Conservation (phyloP, 495 filamentous ascomycete genomes). For the Evernia prunastri region DNA sequence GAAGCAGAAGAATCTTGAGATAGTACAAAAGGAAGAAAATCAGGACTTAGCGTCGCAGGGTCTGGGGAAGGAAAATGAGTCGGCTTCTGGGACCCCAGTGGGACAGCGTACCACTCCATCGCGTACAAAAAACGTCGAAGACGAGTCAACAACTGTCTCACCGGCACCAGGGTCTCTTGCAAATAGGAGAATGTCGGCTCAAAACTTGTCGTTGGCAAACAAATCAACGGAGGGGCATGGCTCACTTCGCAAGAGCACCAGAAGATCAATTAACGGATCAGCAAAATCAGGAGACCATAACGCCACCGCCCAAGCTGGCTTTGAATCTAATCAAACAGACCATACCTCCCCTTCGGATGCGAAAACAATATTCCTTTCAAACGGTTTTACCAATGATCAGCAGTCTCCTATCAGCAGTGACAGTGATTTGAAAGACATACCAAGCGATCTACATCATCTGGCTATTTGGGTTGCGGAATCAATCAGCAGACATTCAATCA, state of each 20-base stretch:
- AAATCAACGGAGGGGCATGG: neutral
- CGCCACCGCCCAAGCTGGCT: no score
- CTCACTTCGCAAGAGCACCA: neutral
- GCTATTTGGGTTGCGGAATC: constrained; percentile 1
- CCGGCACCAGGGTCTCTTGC: neutral
- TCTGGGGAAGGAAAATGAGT: neutral
- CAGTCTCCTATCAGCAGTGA: neutral
- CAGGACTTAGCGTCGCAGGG: neutral
- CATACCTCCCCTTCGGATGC: neutral
- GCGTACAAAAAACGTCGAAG: neutral
- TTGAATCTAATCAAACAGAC: neutral
- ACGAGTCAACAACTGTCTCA: neutral
- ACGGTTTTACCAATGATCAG: neutral
- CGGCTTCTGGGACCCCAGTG: neutral
- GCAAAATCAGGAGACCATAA: neutral
- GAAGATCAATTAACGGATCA: neutral
- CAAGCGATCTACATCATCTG: neutral
- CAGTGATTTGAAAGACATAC: neutral
- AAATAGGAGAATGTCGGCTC: neutral
- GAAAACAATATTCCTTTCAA: neutral
- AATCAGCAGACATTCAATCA: neutral
- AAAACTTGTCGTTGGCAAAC: neutral
- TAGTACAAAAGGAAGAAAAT: neutral
- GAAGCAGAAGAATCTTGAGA: neutral
- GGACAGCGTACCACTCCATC: neutral